Base-by-base conservation (phyloP, 495 filamentous ascomycete species). In the Daldinia decipiens region DNA sequence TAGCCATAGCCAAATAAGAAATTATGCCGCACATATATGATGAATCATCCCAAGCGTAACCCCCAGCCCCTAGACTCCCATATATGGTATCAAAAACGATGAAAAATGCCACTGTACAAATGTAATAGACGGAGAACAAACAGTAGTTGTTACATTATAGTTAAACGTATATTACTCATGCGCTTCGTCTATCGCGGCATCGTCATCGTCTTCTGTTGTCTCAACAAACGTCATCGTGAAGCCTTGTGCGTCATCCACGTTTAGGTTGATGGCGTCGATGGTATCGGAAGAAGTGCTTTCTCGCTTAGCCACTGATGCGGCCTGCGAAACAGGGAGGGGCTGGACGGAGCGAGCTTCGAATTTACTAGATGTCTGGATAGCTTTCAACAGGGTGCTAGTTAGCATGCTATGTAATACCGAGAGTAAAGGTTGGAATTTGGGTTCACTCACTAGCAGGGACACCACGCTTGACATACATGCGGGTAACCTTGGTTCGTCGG, bases 141-240 rank as follows among this genome's bases (percentile, higher is more conserved):
- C 8, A 45, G 40, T 43, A 73, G n/a, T 55, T 62, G 53, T 54
- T 72, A 39, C 21, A 43, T 55, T 53, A 47, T 47, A 24, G 21
- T 24, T 24, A 12, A 24, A 3, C 43, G 39, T 40, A 24, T 47
- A 40, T 57, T 66, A 59, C 52, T 61, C 54, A 15, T 56, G 21
- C n/a, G 31, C 21, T 29, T 38, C 57, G 3, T 40, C 72, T 24
- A 24, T 12, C 53, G 79, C 75, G 5, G 78, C 80, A 57, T 80
- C 77, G 38, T 79, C 78, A 6, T 78, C 82, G 7, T 78, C 78
- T 51, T 78, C 77, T 21, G 80, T 70, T 38, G 79, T 77, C 76
- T 84, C 83, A 21, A 85, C 78, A 71, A 85, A 83, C 3, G 83
- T 84, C 76, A 85, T 82, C 66, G 82, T 84, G 34, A 83, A 77